phyloP scores from a whole-genome alignment of 495 filamentous ascomycete genomes.

The Hyaloscypha hepaticicola region DNA sequence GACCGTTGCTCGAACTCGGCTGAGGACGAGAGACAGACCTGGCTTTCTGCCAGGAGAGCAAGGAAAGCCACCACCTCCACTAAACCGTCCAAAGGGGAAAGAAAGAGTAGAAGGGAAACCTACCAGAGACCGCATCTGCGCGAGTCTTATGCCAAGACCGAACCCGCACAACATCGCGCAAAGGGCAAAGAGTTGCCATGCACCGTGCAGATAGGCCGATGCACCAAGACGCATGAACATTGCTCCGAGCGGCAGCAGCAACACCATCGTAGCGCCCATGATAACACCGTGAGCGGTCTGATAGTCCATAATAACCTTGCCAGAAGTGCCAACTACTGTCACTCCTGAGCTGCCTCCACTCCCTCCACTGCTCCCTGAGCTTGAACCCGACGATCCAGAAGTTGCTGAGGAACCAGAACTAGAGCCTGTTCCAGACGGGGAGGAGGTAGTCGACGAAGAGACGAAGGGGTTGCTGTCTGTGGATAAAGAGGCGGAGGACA shows the following conservation, averaged over 20 bases:
- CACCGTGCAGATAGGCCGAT: conserved; percentile 54
- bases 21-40: neutral
- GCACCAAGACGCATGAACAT: conserved; percentile 53
- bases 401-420: neutral
- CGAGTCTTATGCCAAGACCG: conserved; percentile 57
- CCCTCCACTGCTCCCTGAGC: neutral
- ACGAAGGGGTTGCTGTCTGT: conserved; percentile 54
- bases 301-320: neutral
- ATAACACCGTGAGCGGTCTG: conserved; percentile 47
- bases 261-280: conserved; percentile 55
- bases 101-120: conserved; percentile 19
- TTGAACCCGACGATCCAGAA: conserved; percentile 1
- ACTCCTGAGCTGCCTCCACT: no score
- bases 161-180: conserved; percentile 58
- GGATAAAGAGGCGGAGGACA: conserved; percentile 31
- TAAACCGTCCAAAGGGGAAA: no score
- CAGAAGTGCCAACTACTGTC: neutral
- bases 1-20: neutral
- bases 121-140: conserved; percentile 33
- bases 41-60: neutral
- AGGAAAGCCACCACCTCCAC: neutral
- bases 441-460: neutral
- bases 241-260: conserved; percentile 58
- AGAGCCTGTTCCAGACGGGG: neutral
- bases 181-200: conserved; percentile 57